These are phyloP conservation scores for Sugiyamaella sp. DNA, from an alignment of 1,139 yeast species.

Conservation along the genomic window DNA sequence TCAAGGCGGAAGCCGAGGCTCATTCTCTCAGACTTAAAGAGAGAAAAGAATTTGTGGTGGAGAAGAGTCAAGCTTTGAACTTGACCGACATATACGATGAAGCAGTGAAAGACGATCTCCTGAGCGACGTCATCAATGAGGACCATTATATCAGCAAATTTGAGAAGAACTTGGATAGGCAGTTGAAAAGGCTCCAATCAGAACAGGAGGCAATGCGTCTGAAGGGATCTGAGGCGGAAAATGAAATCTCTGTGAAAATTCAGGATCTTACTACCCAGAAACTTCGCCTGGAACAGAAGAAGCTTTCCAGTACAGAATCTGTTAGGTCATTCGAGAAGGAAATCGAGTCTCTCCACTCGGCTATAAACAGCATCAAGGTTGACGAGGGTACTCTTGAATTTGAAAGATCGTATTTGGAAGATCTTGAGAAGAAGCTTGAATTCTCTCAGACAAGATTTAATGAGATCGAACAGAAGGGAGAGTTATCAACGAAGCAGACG, in stretches of 20 bases:
- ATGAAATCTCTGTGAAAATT: conserved; percentile 33
- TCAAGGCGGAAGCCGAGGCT: conserved; percentile 52
- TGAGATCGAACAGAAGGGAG: conserved; percentile 21
- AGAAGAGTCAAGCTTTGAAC: conserved; percentile 19
- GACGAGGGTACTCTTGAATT: conserved; percentile 49
- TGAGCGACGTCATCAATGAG: background rate
- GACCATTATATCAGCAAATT: conserved; percentile 18
- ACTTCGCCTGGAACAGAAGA: conserved; percentile 49
- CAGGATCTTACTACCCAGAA: conserved; percentile 44
- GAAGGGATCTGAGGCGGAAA: conserved; percentile 29
- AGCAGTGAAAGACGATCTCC: conserved; percentile 4
- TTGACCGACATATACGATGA: conserved; percentile 11
- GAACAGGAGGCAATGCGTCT: conserved; percentile 26
- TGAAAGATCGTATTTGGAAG: conserved; percentile 44
- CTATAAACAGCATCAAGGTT: conserved; percentile 45
- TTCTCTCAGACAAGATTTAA: conserved; percentile 21
- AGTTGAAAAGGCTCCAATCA: conserved; percentile 25
- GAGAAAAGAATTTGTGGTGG: conserved; percentile 33
- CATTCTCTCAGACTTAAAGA: conserved; percentile 29
- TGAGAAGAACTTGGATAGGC: conserved; percentile 22
- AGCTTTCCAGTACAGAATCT: conserved; percentile 46
- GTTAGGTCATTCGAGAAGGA: conserved; percentile 41
- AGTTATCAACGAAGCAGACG: conserved; percentile 46
- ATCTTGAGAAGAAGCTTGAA: conserved; percentile 43
- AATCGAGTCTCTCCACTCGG: conserved; percentile 43